Base-by-base conservation (phyloP, 1,284 basidiomycete genomes). In the Wolfiporia cocos region DNA sequence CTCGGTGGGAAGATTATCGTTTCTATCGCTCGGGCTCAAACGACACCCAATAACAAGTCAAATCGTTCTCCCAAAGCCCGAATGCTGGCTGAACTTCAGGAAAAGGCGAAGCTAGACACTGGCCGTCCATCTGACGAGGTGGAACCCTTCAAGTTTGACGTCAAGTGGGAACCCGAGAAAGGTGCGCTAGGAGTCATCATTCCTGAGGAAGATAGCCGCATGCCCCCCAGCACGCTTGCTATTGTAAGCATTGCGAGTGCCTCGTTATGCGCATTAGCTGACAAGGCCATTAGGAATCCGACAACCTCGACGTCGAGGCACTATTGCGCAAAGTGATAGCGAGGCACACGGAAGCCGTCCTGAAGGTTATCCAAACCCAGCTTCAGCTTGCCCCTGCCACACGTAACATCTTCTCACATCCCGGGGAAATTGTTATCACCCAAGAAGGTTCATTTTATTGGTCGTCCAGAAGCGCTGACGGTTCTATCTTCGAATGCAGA, bases 231-330 rank as follows among this genome's bases (percentile, higher is more conserved):
- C 4, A 62, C 76, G 36, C 60, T 73, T 24, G 56, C 63, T 22
- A 76, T 86, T 41, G 70, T 81, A 56, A 47, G 55, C 57, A 38
- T 17, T 7, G 19, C 23, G 23, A 41, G 24, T 5, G 17, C 17
- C 24, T 11, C 29, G 1, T 3, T 15, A 10, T 34, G 17, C 2
- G 19, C 29, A 18, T 4, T 9, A 1, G 14, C n/a, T 30, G 23
- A 49, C 40, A 32, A 11, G 35, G 12, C 20, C 15, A 29, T 4
- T 47, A 88, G 85, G 67, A 86, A 52, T 61, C 84, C 23, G 65
- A 75, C 40, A 68, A 81, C 47, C 65, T 91, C 20, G 83, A 91
- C 58, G 77, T 89, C 42, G 83, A 87, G 57, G 63, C 64, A 3
- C 62, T 88, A 49, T 59, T 91, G 23, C 66, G 70, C 39, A 69